phyloP scores from a whole-genome alignment of 768 basidiomycete species.

The Lentinula edodes region DNA sequence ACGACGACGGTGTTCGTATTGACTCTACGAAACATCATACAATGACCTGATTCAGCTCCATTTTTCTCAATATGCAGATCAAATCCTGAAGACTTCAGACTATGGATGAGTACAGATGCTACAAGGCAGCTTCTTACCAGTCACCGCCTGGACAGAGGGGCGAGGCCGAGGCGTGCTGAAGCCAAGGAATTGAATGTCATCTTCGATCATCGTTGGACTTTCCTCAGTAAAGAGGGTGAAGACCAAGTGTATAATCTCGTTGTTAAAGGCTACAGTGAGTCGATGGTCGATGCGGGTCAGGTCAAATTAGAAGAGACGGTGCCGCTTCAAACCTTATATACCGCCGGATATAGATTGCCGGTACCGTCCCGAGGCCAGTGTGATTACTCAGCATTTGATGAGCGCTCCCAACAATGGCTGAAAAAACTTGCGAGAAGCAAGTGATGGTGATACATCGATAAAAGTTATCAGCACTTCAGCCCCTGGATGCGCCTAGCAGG shows the following conservation, averaged over 20 bases:
- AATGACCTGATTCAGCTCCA: constrained; percentile 37
- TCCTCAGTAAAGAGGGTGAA: neutral
- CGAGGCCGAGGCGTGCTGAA: constrained; percentile 26
- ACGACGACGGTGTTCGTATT: constrained; percentile 51
- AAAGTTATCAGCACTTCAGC: too few relatives aligned
- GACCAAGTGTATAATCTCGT: neutral
- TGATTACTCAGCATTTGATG: neutral
- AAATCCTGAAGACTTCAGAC: constrained; percentile 39
- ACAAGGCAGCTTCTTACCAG: constrained; percentile 31
- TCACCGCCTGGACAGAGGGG: constrained; percentile 27
- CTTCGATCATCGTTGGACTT: constrained; percentile 33
- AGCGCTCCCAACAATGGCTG: too few relatives aligned
- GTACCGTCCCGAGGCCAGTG: too few relatives aligned
- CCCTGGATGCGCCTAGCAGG: too few relatives aligned
- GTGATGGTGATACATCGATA: too few relatives aligned
- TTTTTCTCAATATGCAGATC: constrained; percentile 52
- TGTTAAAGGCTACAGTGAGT: neutral
- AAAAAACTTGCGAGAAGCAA: neutral
- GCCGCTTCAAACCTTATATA: too few relatives aligned
- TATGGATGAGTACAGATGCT: constrained; percentile 12
- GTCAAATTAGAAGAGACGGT: neutral
- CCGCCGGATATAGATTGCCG: too few relatives aligned
- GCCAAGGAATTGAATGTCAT: constrained; percentile 59
- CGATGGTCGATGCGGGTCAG: neutral
- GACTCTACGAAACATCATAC: constrained; percentile 47